Evolutionary conservation across 345 rosid species (phyloP).

Genomic region (Boechera divaricarpa): DNA sequence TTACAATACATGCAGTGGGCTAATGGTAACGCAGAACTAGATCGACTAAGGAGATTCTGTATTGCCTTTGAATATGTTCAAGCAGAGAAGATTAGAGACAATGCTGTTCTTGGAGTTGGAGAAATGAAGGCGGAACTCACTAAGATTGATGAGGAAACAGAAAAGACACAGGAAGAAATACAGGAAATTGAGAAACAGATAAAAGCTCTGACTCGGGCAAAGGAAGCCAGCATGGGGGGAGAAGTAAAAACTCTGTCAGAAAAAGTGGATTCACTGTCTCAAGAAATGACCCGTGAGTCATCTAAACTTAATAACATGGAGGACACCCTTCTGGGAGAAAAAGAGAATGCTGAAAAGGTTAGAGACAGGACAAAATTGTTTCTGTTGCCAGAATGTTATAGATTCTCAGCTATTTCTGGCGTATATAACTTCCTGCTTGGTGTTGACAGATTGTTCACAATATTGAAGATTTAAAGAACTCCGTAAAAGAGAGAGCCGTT

Average conservation of each 20-base stretch:
- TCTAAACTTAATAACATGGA: constrained; percentile 78
- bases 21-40: constrained; percentile 56
- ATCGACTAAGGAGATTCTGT: constrained; percentile 46
- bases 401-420: constrained; percentile 24
- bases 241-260: constrained; percentile 77
- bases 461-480: constrained; percentile 81
- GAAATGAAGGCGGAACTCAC: constrained; percentile 65
- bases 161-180: constrained; percentile 51
- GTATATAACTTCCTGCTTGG: constrained; percentile 31
- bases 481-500: constrained; percentile 70
- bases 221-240: constrained; percentile 92
- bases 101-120: constrained; percentile 38
- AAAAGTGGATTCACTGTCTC: constrained; percentile 76
- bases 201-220: constrained; percentile 68
- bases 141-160: constrained; percentile 61
- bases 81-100: constrained; percentile 44
- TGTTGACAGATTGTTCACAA: constrained; percentile 61
- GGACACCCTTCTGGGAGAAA: constrained; percentile 77
- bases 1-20: constrained; percentile 98
- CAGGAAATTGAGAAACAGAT: constrained; percentile 70
- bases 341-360: constrained; percentile 80
- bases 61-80: constrained; percentile 47
- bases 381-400: constrained; percentile 3
- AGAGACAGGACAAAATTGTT: not conserved
- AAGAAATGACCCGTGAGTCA: constrained; percentile 70